Evolutionary conservation across 352 stramenopile species (phyloP), one percentile per base, ranked within the genome.

Genomic region (Globisporangium viniferum): DNA sequence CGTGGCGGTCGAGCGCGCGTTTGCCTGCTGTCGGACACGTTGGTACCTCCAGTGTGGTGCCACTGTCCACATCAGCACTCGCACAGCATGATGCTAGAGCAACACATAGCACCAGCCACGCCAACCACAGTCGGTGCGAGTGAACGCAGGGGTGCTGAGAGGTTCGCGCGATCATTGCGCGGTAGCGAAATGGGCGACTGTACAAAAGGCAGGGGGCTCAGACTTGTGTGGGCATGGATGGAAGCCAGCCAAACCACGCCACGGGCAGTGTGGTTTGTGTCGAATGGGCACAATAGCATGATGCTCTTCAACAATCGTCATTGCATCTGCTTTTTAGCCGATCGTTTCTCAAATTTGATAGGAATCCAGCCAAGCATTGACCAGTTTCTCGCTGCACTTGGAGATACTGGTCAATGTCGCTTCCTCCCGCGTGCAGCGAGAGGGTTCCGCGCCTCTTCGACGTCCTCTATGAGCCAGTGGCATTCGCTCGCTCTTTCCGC

Each of bases 1-100:
- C 9, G 56, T 49, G 56, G 56, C 33, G 56, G 12, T 62, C 33
- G 33, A 62, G 56, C n/a, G 33, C n/a, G 33, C 56, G 56, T 33
- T 49, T 62, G 4, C 56, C 56, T 33, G 33, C 35, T 15, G 56
- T 62, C 12, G 35, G n/a, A 14, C 56, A 62, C 12, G 12, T 49
- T 18, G n/a, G 20, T n/a, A 22, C 18, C 18, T n/a, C 22, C 24
- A 24, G 24, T 29, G 49, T 3, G n/a, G 10, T 33, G 33, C 5
- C 20, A 22, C 7, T 35, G 10, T 31, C 20, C n/a, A 15, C 20
- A 44, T 12, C 8, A 44, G 55, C 15, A 24, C 44, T 24, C 18
- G 18, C 44, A 51, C 44, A 51, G 15, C 15, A 51, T 10, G 18
- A n/a, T 6, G 6, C 44, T 10, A 51, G 44, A 51, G 18, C 18